Percentiles rank a stretch among this genome's conserved stretches.
Conservation (phyloP, 805 yeast species). For the Candida sonorensis region DNA sequence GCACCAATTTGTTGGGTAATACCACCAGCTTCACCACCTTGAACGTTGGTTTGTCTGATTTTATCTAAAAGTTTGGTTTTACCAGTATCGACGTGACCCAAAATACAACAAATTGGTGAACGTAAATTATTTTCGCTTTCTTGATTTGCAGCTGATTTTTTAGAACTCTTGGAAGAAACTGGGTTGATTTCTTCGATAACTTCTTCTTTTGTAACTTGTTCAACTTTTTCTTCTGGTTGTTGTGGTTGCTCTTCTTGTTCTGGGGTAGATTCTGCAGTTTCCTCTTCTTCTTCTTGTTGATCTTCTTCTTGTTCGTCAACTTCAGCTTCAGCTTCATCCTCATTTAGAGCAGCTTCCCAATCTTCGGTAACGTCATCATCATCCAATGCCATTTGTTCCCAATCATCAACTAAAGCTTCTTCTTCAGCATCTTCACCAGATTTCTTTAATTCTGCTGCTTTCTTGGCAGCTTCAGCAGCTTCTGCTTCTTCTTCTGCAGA, state of each 20-base stretch:
- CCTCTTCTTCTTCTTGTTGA: slow-evolving; percentile 23
- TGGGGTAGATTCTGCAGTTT: slow-evolving; percentile 14
- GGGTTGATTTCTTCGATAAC: slow-evolving; percentile 2
- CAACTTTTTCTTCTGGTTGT: slow-evolving; percentile 23
- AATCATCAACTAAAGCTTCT: slow-evolving; percentile 69
- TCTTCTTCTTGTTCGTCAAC: slow-evolving; percentile 29
- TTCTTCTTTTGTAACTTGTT: slow-evolving; percentile 22
- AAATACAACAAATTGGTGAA: slow-evolving; percentile 97
- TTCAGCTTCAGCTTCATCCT: slow-evolving; percentile 30
- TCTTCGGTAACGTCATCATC: slow-evolving; percentile 47
- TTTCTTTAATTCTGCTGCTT: slow-evolving; percentile 13
- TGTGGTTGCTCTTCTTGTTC: slow-evolving; percentile 23
- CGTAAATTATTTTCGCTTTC: slow-evolving; percentile 53
- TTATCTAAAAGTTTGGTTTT: slow-evolving; percentile 95
- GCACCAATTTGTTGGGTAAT: slow-evolving; percentile 99
- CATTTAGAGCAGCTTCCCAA: slow-evolving; percentile 38
- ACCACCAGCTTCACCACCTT: slow-evolving; percentile 99
- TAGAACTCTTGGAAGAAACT: no score
- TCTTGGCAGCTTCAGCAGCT: slow-evolving; percentile 13
- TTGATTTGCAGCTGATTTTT: slow-evolving; percentile 11
- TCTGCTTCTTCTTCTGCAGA: slow-evolving; percentile 24
- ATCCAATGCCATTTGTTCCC: slow-evolving; percentile 69
- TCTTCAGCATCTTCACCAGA: slow-evolving; percentile 31
- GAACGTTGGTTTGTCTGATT: slow-evolving; percentile 97
- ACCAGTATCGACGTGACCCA: slow-evolving; percentile 99